Percentiles rank a stretch among this genome's conserved stretches.
phyloP scores from a whole-genome alignment of 768 basidiomycete genomes.

The Collybia mongolica region DNA sequence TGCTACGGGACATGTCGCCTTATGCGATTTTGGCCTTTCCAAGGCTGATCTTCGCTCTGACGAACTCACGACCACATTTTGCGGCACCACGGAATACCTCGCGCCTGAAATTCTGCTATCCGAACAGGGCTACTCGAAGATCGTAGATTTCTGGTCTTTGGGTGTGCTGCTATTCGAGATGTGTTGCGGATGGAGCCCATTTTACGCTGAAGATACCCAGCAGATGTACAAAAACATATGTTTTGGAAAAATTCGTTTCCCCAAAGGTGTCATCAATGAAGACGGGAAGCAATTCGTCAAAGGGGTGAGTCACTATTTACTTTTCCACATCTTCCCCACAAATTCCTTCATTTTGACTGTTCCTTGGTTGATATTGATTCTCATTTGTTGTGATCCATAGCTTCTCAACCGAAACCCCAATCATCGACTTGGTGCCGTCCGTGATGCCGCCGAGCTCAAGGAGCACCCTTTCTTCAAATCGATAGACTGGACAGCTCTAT shows the following conservation, averaged over 20 bases:
- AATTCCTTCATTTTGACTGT: constrained; percentile 13
- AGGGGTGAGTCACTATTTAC: constrained; percentile 64
- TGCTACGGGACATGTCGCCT: constrained; percentile 96
- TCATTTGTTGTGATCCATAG: constrained; percentile 36
- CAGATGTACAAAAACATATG: constrained; percentile 99
- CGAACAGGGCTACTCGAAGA: constrained; percentile 97
- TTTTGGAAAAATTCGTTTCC: constrained; percentile 98
- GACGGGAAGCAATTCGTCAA: constrained; percentile 99
- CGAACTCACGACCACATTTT: constrained; percentile 98
- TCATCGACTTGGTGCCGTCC: constrained; percentile 87
- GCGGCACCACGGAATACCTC: constrained; percentile 98
- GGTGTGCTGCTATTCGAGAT: constrained; percentile 98
- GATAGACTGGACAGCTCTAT: constrained; percentile 91
- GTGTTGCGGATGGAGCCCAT: constrained; percentile 99
- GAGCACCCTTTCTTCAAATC: constrained; percentile 91
- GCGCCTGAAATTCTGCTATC: constrained; percentile 98
- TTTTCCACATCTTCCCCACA: background rate
- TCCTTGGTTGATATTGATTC: constrained; percentile 5
- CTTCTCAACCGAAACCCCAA: constrained; percentile 98
- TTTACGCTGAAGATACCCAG: constrained; percentile 98
- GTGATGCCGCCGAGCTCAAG: constrained; percentile 92
- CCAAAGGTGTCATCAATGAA: constrained; percentile 93
- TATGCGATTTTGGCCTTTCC: constrained; percentile 98
- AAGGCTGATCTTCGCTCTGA: constrained; percentile 93
- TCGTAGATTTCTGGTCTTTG: constrained; percentile 98